A percentile compares a stretch with the other conserved stretches of the same genome.
Conservation (phyloP, 179 eudicot species). For the Beta macrorhiza region DNA sequence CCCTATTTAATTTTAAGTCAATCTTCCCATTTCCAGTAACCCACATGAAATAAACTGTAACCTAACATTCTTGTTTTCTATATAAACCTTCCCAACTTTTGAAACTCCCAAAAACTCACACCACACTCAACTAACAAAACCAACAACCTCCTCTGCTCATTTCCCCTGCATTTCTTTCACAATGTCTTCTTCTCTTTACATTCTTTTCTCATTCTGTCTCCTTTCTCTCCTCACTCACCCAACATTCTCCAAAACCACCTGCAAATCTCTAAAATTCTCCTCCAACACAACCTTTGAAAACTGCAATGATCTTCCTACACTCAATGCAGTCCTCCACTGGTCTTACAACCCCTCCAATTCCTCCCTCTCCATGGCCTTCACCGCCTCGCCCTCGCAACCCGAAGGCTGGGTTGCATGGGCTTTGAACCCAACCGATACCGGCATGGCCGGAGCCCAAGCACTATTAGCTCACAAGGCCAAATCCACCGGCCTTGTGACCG, state of each 20-base stretch:
- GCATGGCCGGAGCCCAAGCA: slow-evolving; percentile 72
- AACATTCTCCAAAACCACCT: slow-evolving; percentile 21
- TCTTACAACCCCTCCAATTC: slow-evolving; percentile 40
- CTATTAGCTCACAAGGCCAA: slow-evolving; percentile 52
- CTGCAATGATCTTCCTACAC: slow-evolving; percentile 58
- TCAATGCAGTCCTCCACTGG: slow-evolving; percentile 60
- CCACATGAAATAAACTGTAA: background rate
- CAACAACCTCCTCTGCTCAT: background rate
- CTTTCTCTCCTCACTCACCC: background rate
- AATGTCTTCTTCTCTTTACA: slow-evolving; percentile 12
- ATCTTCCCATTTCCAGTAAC: background rate
- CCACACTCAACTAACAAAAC: background rate
- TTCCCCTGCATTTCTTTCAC: background rate
- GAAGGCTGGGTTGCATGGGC: slow-evolving; percentile 81
- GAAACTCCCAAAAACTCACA: background rate
- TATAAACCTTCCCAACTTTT: background rate
- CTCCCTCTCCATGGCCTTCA: slow-evolving; percentile 55
- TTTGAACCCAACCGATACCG: slow-evolving; percentile 54
- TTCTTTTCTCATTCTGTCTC: slow-evolving; percentile 1
- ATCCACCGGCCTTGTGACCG: slow-evolving; percentile 37
- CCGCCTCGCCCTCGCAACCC: slow-evolving; percentile 48
- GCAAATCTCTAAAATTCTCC: slow-evolving; percentile 42
- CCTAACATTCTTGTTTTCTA: slow-evolving; percentile 13
- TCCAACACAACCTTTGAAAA: slow-evolving; percentile 33
- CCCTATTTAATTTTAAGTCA: background rate